Evolutionary conservation across 2,329 filamentous ascomycete genomes (phyloP), one percentile per base, ranked within the genome.

Genomic region (Beauveria pseudobassiana): DNA sequence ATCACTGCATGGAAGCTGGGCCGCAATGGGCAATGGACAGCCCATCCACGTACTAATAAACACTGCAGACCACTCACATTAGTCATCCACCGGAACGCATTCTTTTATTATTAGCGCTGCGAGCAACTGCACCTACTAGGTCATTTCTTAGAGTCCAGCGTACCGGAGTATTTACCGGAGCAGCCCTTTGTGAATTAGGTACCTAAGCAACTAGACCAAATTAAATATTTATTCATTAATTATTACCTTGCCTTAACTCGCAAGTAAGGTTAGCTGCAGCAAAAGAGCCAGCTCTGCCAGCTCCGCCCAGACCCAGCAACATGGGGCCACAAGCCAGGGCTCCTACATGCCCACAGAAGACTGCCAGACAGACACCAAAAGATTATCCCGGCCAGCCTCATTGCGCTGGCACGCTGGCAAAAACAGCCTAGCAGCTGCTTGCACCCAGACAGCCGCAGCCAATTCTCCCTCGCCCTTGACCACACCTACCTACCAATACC

Each of bases 301-400:
- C 30, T 38, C 20, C 49, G 49, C 49, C 28, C n/a, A 52, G 53
- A 46, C 53, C 53, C 55, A 50, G 43, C 16, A 49, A 9, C 42
- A 48, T 53, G 38, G 52, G 20, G 16, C 52, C 38, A 24, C 5
- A 34, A 34, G n/a, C 49, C 49, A 38, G 49, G 18, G 28, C 49
- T 43, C 16, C 22, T 24, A 30, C 46, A 9, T 42, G 20, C n/a
- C 43, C 22, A 20, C 55, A 40, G 40, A 24, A 50, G 24, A 18
- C 43, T 22, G 42, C 30, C 40, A 24, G 12, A 34, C 30, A 53
- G 30, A 40, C n/a, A 53, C 30, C 46, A 34, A 30, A 46, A 52
- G 53, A 46, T 26, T 16, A 60, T 60, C 49, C 57, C 49, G 10
- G 57, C 49, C 57, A 53, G 40, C 57, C 49, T 60, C 57, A 60